These are phyloP conservation scores for Pleurotus sapidus DNA, from an alignment of 768 basidiomycete species.

Conservation along the genomic window DNA sequence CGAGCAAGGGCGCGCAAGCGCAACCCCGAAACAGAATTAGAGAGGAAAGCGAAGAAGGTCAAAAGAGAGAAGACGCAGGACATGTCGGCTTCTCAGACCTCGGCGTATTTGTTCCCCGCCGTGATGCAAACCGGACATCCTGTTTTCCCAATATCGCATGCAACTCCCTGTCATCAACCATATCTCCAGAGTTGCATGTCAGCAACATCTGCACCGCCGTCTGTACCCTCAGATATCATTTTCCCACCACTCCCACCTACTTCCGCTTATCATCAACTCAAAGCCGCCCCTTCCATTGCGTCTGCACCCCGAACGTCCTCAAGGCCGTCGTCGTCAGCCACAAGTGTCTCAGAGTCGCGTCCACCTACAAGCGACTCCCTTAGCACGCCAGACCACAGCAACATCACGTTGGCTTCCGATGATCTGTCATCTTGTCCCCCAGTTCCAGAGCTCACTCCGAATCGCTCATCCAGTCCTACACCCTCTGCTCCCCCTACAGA, in stretches of 20 bases:
- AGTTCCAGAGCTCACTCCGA: conserved; percentile 63
- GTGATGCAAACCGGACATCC: conserved; percentile 26
- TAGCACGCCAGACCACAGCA: neutral
- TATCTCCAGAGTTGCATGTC: conserved; percentile 63
- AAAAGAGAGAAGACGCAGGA: conserved; percentile 41
- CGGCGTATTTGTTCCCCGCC: conserved; percentile 18
- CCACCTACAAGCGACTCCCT: no score
- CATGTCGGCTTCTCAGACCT: conserved; percentile 17
- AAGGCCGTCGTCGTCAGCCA: conserved; percentile 8
- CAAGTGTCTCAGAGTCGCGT: neutral
- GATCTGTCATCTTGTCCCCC: conserved; percentile 18
- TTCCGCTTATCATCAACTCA: conserved; percentile 19
- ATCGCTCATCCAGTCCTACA: conserved; percentile 64
- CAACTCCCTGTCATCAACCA: conserved; percentile 62
- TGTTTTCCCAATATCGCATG: conserved; percentile 50
- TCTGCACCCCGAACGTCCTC: conserved; percentile 19
- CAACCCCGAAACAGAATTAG: conserved; percentile 9
- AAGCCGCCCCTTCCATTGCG: conserved; percentile 16
- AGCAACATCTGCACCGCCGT: conserved; percentile 34
- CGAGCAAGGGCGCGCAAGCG: conserved; percentile 26
- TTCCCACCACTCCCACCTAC: conserved; percentile 71
- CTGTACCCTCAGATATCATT: conserved; percentile 57
- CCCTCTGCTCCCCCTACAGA: conserved; percentile 35
- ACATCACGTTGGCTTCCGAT: neutral
- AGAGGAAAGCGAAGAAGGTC: conserved; percentile 34